phyloP scores from a whole-genome alignment of 2,329 filamentous ascomycete genomes.

The Xylariaceae sp. region DNA sequence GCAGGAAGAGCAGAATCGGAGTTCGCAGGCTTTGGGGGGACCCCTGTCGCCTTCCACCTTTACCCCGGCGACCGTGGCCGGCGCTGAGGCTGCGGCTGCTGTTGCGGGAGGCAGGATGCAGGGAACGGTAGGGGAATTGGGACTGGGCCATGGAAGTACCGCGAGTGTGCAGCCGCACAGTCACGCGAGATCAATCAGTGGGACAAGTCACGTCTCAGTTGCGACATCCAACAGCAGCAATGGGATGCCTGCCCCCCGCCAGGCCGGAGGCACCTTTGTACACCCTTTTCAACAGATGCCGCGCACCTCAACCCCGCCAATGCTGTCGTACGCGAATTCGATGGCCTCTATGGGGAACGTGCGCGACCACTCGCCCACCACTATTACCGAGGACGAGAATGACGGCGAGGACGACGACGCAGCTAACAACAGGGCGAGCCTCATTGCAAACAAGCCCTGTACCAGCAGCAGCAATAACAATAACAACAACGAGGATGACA shows the following conservation, averaged over 20 bases:
- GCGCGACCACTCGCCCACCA: conserved; percentile 52
- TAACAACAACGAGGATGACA: not conserved
- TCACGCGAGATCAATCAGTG: conserved; percentile 55
- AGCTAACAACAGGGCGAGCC: not conserved
- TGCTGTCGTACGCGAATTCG: conserved; percentile 55
- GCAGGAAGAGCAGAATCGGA: conserved; percentile 39
- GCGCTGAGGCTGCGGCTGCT: not conserved
- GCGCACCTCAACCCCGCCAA: conserved; percentile 53
- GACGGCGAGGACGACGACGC: conserved; percentile 25
- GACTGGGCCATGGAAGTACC: conserved; percentile 7
- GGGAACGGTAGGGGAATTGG: conserved; percentile 9
- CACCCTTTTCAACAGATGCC: conserved; percentile 63
- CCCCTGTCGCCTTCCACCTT: conserved; percentile 15
- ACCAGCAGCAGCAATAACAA: not conserved
- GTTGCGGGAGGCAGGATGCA: not conserved
- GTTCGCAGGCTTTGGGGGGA: conserved; percentile 23
- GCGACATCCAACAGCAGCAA: conserved; percentile 48
- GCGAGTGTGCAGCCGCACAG: conserved; percentile 40
- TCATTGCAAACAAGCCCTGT: conserved; percentile 9
- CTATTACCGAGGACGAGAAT: conserved; percentile 50
- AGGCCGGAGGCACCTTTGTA: conserved; percentile 47
- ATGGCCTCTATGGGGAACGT: conserved; percentile 43
- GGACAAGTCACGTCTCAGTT: conserved; percentile 52
- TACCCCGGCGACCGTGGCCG: conserved; percentile 11
- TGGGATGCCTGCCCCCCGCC: conserved; percentile 28